phyloP scores from a whole-genome alignment of 1,139 yeast species.

The Petasospora rhodanensis region DNA sequence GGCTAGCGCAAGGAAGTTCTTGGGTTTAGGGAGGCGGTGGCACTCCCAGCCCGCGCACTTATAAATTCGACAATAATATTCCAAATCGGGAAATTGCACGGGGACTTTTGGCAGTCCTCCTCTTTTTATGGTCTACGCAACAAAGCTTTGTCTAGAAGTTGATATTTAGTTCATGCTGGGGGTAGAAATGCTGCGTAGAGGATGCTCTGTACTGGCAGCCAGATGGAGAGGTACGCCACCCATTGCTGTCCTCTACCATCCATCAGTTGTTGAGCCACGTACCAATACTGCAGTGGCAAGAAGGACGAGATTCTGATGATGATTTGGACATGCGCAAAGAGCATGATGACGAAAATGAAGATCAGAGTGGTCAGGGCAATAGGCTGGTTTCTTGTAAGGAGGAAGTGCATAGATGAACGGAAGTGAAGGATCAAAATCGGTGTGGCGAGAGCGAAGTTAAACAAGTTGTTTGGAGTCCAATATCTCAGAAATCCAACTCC shows the following conservation, averaged over 20 bases:
- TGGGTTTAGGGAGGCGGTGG: too few species aligned
- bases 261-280: slow-evolving; percentile 40
- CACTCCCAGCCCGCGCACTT: too few species aligned
- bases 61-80: too few species aligned
- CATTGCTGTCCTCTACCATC: slow-evolving; percentile 28
- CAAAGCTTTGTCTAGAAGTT: too few species aligned
- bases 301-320: slow-evolving; percentile 75
- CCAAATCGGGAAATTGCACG: too few species aligned
- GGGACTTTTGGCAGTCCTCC: too few species aligned
- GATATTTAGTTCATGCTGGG: slow-evolving; percentile 72
- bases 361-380: slow-evolving; percentile 36
- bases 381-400: slow-evolving; percentile 20
- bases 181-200: slow-evolving; percentile 67
- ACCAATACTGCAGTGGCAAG: slow-evolving; percentile 75
- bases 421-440: slow-evolving; percentile 53
- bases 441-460: slow-evolving; percentile 73
- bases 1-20: too few species aligned
- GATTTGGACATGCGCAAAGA: slow-evolving; percentile 82
- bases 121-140: too few species aligned
- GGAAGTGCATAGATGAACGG: slow-evolving; percentile 25
- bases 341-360: slow-evolving; percentile 38
- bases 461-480: slow-evolving; percentile 78
- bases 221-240: slow-evolving; percentile 42
- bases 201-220: slow-evolving; percentile 56
- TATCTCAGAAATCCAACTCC: slow-evolving; percentile 72